Conservation (phyloP, 75 land plant species). For the Pinus albicaulis region DNA sequence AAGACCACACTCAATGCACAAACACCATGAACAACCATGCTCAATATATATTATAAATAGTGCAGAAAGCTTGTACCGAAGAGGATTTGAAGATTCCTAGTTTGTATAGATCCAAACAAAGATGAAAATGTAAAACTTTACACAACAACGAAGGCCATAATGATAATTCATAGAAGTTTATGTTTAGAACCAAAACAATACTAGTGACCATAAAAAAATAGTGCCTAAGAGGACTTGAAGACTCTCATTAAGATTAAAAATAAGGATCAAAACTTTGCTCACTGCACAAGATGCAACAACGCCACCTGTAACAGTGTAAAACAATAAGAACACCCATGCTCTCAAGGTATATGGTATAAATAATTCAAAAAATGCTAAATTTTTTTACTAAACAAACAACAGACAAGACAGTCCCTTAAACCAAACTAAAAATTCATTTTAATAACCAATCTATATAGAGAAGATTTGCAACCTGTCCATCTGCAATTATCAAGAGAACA, state of each 20-base stretch:
- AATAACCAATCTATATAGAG: background rate
- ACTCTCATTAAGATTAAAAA: background rate
- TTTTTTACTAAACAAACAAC: background rate
- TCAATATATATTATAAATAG: background rate
- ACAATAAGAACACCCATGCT: background rate
- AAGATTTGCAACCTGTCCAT: constrained; percentile 55
- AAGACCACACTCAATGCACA: background rate
- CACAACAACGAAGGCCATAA: too few relatives aligned
- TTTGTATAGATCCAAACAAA: too few relatives aligned
- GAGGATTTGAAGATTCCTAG: too few relatives aligned
- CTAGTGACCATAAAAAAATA: background rate
- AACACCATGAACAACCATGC: background rate
- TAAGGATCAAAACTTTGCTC: background rate
- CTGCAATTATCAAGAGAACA: constrained; percentile 82
- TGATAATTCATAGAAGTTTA: too few relatives aligned
- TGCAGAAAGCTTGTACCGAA: too few relatives aligned
- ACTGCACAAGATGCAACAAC: background rate
- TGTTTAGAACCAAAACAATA: too few relatives aligned
- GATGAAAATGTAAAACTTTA: too few relatives aligned
- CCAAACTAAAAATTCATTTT: background rate
- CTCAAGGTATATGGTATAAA: background rate
- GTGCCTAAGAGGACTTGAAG: background rate
- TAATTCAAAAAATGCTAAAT: background rate
- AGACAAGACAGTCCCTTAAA: background rate
- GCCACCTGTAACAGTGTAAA: background rate